Evolutionary conservation across 305 asterid species (phyloP).

Genomic region (Solanum hybrid): DNA sequence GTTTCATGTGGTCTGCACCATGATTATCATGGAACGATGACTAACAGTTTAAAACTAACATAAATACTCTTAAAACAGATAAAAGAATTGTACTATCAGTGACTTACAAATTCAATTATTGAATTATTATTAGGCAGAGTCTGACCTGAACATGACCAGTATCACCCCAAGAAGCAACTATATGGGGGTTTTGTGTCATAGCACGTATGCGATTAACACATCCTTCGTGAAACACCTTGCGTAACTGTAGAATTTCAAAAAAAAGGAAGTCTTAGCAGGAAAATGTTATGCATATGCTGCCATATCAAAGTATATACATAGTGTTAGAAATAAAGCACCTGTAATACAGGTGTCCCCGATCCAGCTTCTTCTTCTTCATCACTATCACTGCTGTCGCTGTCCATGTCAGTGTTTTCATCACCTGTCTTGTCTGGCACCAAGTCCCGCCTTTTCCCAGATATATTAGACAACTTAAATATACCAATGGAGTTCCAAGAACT

Average conservation of each 20-base stretch:
- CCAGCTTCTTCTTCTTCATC: constrained; percentile 54
- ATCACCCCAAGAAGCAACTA: constrained; percentile 88
- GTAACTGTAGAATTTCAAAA: constrained; percentile 16
- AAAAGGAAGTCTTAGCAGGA: background rate
- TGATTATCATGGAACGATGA: background rate
- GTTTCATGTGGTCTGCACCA: background rate
- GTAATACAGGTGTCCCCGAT: constrained; percentile 49
- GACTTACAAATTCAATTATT: background rate
- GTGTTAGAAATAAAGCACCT: constrained; percentile 15
- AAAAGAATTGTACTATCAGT: background rate
- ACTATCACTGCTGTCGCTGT: constrained; percentile 68
- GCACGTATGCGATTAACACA: constrained; percentile 35
- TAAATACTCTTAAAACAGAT: background rate
- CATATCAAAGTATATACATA: background rate
- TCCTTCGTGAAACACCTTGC: constrained; percentile 30
- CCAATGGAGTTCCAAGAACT: constrained; percentile 65
- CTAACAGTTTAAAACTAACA: background rate
- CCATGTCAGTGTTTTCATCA: constrained; percentile 57
- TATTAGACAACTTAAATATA: constrained; percentile 54
- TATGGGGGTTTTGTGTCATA: constrained; percentile 54
- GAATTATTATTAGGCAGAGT: background rate
- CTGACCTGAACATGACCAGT: constrained; percentile 73
- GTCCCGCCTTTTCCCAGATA: constrained; percentile 79
- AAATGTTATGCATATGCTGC: background rate
- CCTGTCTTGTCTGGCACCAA: constrained; percentile 45